Percentiles rank a stretch among this genome's conserved stretches.
phyloP scores from a whole-genome alignment of 2,329 filamentous ascomycete species.

The Rhynchosporium graminicola region DNA sequence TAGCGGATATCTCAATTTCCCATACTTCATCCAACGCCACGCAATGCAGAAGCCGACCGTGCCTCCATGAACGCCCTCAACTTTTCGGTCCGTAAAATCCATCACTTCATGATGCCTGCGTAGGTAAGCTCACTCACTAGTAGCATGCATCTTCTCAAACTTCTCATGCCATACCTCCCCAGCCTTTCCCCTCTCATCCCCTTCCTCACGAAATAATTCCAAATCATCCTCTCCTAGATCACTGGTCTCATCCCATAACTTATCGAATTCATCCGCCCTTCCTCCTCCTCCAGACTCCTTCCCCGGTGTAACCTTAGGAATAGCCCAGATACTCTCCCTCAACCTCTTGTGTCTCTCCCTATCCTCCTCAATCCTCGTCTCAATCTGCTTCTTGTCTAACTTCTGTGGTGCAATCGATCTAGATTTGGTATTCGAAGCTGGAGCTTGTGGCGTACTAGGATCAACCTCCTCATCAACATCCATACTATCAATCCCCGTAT shows the following conservation, averaged over 20 bases:
- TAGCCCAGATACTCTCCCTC: constrained; percentile 91
- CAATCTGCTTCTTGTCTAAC: constrained; percentile 84
- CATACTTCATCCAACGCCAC: neutral
- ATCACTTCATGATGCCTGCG: neutral
- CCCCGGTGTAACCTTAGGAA: constrained; percentile 54
- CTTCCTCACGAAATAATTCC: constrained; percentile 74
- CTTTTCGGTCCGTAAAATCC: neutral
- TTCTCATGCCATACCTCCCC: constrained; percentile 37
- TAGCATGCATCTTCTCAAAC: constrained; percentile 19
- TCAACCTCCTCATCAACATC: constrained; percentile 31
- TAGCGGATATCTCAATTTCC: neutral
- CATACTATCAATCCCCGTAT: constrained; percentile 33
- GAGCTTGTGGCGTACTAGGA: neutral
- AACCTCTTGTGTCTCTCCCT: constrained; percentile 90
- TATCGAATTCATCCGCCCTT: constrained; percentile 65
- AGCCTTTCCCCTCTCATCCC: constrained; percentile 36
- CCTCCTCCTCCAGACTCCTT: constrained; percentile 2
- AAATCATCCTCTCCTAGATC: constrained; percentile 88
- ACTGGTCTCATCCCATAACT: constrained; percentile 84
- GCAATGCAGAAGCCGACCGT: constrained; percentile 1
- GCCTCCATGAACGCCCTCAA: constrained; percentile 5
- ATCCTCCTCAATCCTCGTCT: constrained; percentile 96
- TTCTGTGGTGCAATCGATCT: constrained; percentile 41
- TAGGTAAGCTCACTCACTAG: neutral
- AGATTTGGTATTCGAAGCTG: neutral